Evolutionary conservation across 768 basidiomycete genomes (phyloP), one percentile per base, ranked within the genome.

Genomic region (Gelatoporia subvermispora): DNA sequence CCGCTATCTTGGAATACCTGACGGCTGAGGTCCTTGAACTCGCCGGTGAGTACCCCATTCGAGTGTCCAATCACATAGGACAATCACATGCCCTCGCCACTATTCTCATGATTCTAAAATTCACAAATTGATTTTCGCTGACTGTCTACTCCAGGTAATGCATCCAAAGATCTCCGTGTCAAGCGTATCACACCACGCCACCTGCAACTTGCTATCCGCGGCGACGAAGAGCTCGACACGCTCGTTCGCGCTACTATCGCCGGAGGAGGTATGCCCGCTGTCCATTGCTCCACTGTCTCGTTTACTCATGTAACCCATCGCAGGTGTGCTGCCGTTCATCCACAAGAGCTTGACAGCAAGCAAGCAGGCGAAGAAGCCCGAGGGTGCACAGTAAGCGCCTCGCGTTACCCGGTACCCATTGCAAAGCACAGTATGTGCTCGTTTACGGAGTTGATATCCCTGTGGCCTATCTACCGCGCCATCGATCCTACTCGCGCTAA

Each of bases 141-240:
- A 17, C 7, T 36, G 25, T 41, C 24, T 31, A 13, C 9, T 8
- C 16, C n/a, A 20, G 93, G 94, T 20, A 97, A 97, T 66, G 94
- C 94, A 23, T 95, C 93, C 2, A 95, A 96, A 63, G 94, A 98
- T 72, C 78, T 96, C n/a, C 82, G 88, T 43, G 93, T 95, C 41
- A 97, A 96, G 68, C 91, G 94, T 67, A 94, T 98, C 65, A 95
- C 92, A 0, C 94, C 94, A 16, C 85, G 94, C 58, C 94, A 98
- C 70, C 68, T 97, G 55, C 94, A 96, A 66, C 81, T 96, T 23
- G 94, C 94, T 22, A 97, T 98, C 55, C 87, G 93, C 52, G 94
- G 94, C 28, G 94, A 98, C 66, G 93, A 96, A 67, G 94, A 97
- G 63, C 84, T 97, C n/a, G 94, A 97, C 64, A 86, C 82, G 16